Evolutionary conservation across 306 rosid genomes (phyloP), one percentile per base, ranked within the genome.

Genomic region (Pachyrhizus erosus): DNA sequence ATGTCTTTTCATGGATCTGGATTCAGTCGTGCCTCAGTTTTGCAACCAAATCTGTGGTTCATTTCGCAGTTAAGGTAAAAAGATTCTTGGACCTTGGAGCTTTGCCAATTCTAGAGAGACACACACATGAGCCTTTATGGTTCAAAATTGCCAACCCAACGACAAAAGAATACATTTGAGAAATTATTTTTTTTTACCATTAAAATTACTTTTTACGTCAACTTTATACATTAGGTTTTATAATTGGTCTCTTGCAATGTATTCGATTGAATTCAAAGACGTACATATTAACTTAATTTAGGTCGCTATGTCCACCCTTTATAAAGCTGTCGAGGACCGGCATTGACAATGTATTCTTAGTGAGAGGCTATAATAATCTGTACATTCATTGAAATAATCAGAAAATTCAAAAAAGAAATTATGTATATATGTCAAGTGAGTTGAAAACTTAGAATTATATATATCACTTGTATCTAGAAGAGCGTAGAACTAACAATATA

Each of bases 1-100:
- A 64, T 64, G 80, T 75, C 67, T 52, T 52, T 66, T 73, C 75
- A 65, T 17, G 23, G 26, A 57, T 52, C 73, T 64, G 45, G 17
- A 42, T 15, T 73, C 39, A 34, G 7, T 34, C 39, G 5, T 34
- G 39, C 31, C 80, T 4, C 54, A 26, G 43, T 49, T 79, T 79
- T 62, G 21, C 33, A 7, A 54, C 75, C 52, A 37, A 73, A 73
- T 73, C 74, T 15, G 55, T 46, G 66, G 73, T 21, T 80, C 13
- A 69, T 42, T 42, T 43, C 21, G 24, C 42, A 26, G 48, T 42
- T 57, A 29, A 3, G 2, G 5, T 26, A 31, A 15, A 58, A 8
- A 5, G 15, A 34, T 70, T 70, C n/a, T 70, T 48, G 1, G 0
- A 42, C 21, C 62, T 45, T 12, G 1, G 0, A 42, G 33, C 62